These are phyloP conservation scores for Cutaneotrichosporon cavernicola DNA, from an alignment of 1,284 basidiomycete species.

Conservation along the genomic window DNA sequence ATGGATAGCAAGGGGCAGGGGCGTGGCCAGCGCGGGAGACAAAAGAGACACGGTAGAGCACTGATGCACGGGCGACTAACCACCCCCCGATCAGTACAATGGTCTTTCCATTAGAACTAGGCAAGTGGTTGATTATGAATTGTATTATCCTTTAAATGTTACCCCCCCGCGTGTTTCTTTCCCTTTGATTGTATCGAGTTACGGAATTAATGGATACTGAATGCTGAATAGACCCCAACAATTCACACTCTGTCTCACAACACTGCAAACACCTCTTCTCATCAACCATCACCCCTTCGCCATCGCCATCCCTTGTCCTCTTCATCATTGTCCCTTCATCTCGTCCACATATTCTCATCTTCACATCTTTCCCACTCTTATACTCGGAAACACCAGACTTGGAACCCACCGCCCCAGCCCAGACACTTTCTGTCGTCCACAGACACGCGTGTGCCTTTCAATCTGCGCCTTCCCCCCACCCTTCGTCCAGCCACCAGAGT, in stretches of 20 bases:
- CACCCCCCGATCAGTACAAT: neutral
- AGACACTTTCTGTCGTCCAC: neutral
- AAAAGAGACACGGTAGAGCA: neutral
- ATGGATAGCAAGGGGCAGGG: neutral
- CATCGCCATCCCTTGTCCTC: neutral
- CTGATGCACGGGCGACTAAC: neutral
- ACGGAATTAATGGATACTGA: no score
- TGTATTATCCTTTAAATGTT: neutral
- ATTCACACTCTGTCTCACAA: neutral
- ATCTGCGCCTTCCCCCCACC: neutral
- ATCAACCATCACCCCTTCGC: neutral
- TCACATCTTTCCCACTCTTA: neutral
- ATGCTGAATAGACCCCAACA: no score
- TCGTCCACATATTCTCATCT: neutral
- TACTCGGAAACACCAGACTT: neutral
- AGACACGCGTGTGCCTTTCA: conserved; percentile 2
- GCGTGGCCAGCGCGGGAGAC: neutral
- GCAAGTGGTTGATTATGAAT: neutral
- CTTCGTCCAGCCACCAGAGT: neutral
- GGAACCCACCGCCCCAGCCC: neutral
- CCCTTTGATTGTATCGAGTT: no score
- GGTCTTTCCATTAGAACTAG: neutral
- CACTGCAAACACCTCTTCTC: neutral
- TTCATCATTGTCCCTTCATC: neutral
- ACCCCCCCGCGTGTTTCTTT: no score